phyloP scores from a whole-genome alignment of 495 filamentous ascomycete genomes.

The Neurospora tetraspora region DNA sequence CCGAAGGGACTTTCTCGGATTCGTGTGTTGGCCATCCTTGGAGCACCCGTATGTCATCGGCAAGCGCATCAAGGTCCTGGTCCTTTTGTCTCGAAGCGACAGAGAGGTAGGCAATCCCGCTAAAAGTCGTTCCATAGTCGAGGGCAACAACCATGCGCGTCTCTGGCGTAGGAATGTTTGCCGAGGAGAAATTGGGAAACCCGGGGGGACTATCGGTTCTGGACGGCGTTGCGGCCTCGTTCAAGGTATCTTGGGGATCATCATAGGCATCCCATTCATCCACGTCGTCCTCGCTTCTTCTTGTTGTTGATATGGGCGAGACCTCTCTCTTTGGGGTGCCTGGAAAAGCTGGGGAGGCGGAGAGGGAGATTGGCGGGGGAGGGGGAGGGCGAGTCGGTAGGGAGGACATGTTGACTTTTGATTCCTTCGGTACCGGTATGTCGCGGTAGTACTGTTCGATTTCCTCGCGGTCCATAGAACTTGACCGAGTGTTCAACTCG shows the following conservation, averaged over 20 bases:
- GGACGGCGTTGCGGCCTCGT: neutral
- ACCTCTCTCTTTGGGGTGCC: neutral
- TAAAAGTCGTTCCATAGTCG: constrained; percentile 30
- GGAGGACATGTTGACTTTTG: neutral
- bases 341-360: neutral
- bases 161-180: neutral
- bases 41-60: constrained; percentile 15
- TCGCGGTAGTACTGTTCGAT: neutral
- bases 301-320: neutral
- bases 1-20: constrained; percentile 21
- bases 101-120: constrained; percentile 13
- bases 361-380: neutral
- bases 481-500: neutral
- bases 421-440: neutral
- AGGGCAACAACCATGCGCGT: constrained; percentile 22
- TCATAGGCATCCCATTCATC: neutral
- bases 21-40: constrained; percentile 14
- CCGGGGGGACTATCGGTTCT: neutral
- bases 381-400: neutral
- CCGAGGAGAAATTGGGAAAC: neutral
- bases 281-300: neutral
- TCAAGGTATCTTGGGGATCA: neutral
- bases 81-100: constrained; percentile 7
- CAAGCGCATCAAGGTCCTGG: constrained; percentile 6
- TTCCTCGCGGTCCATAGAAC: neutral